A percentile compares a stretch with the other conserved stretches of the same genome.
These are phyloP conservation scores for Chytriomyces sp. DNA, from an alignment of 192 early-diverging fungal species.

Conservation along the genomic window DNA sequence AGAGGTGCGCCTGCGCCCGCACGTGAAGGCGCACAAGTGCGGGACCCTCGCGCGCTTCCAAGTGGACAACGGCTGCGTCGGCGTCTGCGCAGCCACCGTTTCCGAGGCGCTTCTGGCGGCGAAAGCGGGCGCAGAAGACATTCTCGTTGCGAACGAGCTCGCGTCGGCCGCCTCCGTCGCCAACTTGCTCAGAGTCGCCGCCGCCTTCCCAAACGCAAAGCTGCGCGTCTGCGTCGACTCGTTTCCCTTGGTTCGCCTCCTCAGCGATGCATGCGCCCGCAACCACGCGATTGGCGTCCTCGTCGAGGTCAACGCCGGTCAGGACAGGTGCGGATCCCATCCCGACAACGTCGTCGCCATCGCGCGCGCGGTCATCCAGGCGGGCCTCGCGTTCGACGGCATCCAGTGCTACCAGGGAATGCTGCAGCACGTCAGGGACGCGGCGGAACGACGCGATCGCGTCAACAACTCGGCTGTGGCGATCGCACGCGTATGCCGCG, in stretches of 20 bases:
- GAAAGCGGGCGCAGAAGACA: background rate
- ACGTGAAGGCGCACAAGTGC: background rate
- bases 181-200: background rate
- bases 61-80: background rate
- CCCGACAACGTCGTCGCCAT: background rate
- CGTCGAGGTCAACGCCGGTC: background rate
- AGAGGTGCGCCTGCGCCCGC: background rate
- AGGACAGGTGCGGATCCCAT: background rate
- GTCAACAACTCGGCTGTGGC: background rate
- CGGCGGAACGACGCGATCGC: background rate
- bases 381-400: background rate
- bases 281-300: background rate
- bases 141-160: background rate
- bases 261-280: background rate
- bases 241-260: background rate
- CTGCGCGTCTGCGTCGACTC: background rate
- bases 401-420: conserved; percentile 1
- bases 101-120: background rate
- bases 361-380: background rate
- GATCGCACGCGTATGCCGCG: background rate
- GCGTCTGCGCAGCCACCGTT: background rate
- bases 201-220: background rate
- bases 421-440: background rate
- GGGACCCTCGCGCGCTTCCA: background rate
- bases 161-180: background rate